A percentile compares a stretch with the other conserved stretches of the same genome.
These are phyloP conservation scores for Mucor velutinosus DNA, from an alignment of 371 early-diverging fungal genomes.

Conservation along the genomic window DNA sequence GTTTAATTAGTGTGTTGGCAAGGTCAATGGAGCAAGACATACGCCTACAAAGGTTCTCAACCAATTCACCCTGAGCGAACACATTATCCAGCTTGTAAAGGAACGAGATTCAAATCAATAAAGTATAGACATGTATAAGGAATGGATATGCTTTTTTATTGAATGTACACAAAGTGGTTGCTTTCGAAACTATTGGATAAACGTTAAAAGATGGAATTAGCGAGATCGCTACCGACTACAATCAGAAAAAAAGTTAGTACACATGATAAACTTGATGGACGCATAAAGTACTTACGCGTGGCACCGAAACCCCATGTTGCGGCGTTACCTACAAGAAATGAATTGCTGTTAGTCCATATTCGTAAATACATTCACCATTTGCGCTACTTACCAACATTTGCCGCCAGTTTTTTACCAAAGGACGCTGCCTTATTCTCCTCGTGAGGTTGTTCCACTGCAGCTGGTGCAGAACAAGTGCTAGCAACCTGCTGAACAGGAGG, in stretches of 20 bases:
- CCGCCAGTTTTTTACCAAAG: slow-evolving; percentile 31
- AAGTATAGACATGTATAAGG: neutral
- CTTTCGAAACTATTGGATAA: neutral
- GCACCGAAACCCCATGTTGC: slow-evolving; percentile 52
- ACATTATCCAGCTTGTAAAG: slow-evolving; percentile 11
- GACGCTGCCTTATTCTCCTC: slow-evolving; percentile 24
- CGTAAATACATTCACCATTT: no score
- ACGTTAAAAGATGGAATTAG: slow-evolving; percentile 31
- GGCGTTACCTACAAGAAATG: slow-evolving; percentile 27
- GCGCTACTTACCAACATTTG: neutral
- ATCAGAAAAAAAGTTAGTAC: slow-evolving; percentile 1
- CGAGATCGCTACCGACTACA: slow-evolving; percentile 35
- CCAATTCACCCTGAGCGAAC: slow-evolving; percentile 12
- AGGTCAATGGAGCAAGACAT: slow-evolving; percentile 16
- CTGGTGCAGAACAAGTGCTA: slow-evolving; percentile 11
- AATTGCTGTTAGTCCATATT: no score
- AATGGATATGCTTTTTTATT: neutral
- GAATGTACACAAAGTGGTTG: neutral
- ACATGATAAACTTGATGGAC: neutral
- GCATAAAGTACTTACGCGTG: slow-evolving; percentile 29
- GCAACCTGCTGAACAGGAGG: slow-evolving; percentile 18
- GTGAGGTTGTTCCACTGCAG: slow-evolving; percentile 14
- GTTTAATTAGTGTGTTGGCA: slow-evolving; percentile 9
- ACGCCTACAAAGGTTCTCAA: slow-evolving; percentile 3
- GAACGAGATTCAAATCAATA: neutral